Evolutionary conservation across 441 rosid genomes (phyloP).

Genomic region (Arabidopsis lyrata): DNA sequence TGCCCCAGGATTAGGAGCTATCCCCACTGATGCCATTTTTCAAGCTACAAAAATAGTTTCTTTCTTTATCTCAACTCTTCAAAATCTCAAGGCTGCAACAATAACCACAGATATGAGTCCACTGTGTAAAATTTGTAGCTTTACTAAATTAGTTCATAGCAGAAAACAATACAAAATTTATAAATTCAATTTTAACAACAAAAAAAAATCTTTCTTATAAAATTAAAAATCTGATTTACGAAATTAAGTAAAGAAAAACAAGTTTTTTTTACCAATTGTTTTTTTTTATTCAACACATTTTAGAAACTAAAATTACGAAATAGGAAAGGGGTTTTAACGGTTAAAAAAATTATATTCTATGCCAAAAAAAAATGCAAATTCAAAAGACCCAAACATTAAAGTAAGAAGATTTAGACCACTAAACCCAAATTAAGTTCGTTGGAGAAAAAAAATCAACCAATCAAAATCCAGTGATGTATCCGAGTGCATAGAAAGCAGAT

Average conservation of each 20-base stretch:
- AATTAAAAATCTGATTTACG: background rate
- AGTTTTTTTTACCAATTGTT: too few relatives aligned
- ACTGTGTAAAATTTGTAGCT: background rate
- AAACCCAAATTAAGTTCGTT: background rate
- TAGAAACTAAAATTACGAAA: background rate
- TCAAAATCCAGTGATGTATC: slow-evolving; percentile 3
- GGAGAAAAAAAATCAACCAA: background rate
- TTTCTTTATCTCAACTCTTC: slow-evolving; percentile 44
- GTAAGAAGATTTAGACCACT: slow-evolving; percentile 26
- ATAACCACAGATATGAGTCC: slow-evolving; percentile 29
- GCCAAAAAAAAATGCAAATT: background rate
- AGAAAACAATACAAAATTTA: too few relatives aligned
- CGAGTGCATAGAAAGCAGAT: slow-evolving; percentile 2
- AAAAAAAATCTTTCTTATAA: too few relatives aligned
- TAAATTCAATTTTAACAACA: too few relatives aligned
- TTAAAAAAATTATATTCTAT: background rate
- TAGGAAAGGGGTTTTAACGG: background rate
- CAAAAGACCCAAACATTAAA: background rate
- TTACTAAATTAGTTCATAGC: background rate
- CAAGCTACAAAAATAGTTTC: slow-evolving; percentile 37
- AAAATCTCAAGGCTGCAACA: slow-evolving; percentile 48
- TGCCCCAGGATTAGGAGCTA: slow-evolving; percentile 68
- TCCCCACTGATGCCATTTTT: slow-evolving; percentile 83
- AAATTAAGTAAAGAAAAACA: too few relatives aligned
- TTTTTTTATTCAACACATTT: background rate